Base-by-base conservation (phyloP, 352 stramenopile species). In the Pilasporangium apinafurcum region DNA sequence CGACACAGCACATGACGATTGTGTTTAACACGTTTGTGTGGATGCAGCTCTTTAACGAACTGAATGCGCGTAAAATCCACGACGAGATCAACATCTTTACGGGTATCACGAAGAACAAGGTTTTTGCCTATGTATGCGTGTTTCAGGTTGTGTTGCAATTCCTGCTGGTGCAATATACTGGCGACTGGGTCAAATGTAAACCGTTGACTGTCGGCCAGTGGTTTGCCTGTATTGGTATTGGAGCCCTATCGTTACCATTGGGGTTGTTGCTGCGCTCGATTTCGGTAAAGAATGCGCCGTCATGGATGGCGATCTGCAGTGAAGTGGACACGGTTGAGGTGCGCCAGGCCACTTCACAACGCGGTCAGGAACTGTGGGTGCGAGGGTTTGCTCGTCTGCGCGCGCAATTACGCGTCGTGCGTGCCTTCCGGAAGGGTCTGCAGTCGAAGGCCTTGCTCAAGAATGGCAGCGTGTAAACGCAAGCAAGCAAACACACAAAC, bases 1-100 rank as follows among this genome's bases (percentile, higher is more conserved):
- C 91, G 38, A 86, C 65, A 1, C 50, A 82, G 49, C 95, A 98
- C 77, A 96, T 95, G 65, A 98, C 93, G 25, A 84, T 98, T 34
- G 59, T 98, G 49, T 98, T 98, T 75, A 98, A 98, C 68, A 86
- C 87, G 27, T 98, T 98, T 65, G 94, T 98, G 13, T 97, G 96
- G 67, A 80, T 87, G 30, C 89, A 97, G 71, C 77, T 98, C 13
- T 98, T 86, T 59, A 86, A 86, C 54, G 65, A 86, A 49, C 55
- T 86, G 20, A 86, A 86, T 51, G 51, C 48, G 21, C 68, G 68
- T 40, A 74, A 79, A 56, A 96, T 98, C 59, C 85, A 96, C 58
- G 85, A 97, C 62, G 75, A 96, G 43, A 95, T 90, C 63, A 98
- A 98, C 65, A 88, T 98, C 27, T 98, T 98, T 51, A 54, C 54